Conservation (phyloP, 2,329 filamentous ascomycete genomes). For the Fusarium siculi region DNA sequence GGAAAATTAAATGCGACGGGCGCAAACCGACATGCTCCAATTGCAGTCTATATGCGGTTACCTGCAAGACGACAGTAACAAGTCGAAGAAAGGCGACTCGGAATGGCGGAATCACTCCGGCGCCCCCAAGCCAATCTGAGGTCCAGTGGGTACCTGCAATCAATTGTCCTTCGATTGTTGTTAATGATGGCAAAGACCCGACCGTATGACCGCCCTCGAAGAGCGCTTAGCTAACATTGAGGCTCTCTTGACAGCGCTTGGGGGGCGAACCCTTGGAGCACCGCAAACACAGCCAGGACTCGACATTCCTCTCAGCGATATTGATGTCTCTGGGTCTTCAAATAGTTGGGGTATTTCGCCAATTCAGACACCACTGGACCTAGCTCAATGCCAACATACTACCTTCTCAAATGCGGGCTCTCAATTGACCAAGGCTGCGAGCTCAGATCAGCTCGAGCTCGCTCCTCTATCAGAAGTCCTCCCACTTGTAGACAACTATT, state of each 20-base stretch:
- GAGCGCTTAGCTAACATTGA: slow-evolving; percentile 36
- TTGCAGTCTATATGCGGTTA: slow-evolving; percentile 50
- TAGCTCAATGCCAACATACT: not conserved
- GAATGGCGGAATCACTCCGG: not conserved
- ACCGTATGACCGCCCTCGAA: slow-evolving; percentile 28
- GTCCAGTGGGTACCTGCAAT: not conserved
- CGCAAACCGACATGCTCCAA: slow-evolving; percentile 53
- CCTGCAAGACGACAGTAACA: slow-evolving; percentile 40
- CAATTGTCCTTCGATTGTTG: accelerated
- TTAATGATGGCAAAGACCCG: slow-evolving; percentile 10
- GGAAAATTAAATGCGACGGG: slow-evolving; percentile 55
- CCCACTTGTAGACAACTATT: slow-evolving; percentile 35
- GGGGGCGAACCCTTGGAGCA: not conserved
- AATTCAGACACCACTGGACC: not conserved
- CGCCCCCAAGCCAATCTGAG: not conserved
- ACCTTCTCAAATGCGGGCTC: not conserved
- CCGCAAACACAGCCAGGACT: not conserved
- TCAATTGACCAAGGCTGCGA: not conserved
- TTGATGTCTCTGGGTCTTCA: not conserved
- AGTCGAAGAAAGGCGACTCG: slow-evolving; percentile 19
- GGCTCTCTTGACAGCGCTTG: slow-evolving; percentile 14
- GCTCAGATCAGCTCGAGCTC: slow-evolving; percentile 17
- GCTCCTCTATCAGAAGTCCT: slow-evolving; percentile 32
- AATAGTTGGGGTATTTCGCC: not conserved
- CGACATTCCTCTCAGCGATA: not conserved